Base-by-base conservation (phyloP, 2,329 filamentous ascomycete genomes). In the Dactylellina cionopaga region DNA sequence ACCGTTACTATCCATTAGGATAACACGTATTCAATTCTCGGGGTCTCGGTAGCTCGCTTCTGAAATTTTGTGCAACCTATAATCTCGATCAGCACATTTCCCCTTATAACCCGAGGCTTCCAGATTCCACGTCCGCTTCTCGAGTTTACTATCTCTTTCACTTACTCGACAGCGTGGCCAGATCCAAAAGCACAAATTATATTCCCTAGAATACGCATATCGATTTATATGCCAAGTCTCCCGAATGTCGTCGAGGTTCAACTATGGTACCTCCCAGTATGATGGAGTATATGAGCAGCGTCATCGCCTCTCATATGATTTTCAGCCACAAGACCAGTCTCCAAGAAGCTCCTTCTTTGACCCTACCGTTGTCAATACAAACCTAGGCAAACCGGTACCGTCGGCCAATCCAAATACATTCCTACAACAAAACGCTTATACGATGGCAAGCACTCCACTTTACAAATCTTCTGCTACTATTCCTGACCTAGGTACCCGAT, bases 201-300 rank as follows among this genome's bases (percentile, higher is more conserved):
- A 13, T 15, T 13, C 4, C 11, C 11, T 39, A 4, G 35, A 15
- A 39, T 5, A n/a, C 17, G 13, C 17, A 33, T 6, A 33, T 33
- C 31, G 31, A 6, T 6, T 33, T 33, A 33, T 15, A 39, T 15
- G 11, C 13, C 5, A 39, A 4, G 4, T 29, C 7, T 52, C 19
- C 24, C 17, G n/a, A n/a, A 63, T 52, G 58, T 39, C 58, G 7
- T 63, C 58, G 10, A n/a, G 17, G n/a, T 10, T 25, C 5, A n/a
- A 11, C 10, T 33, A 41, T 43, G 15, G 44, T 11, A 41, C 10
- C 24, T 52, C n/a, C 58, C 33, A 52, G 17, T 35, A 43, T 22
- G 33, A 52, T 22, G 25, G 25, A 43, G 17, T 24, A 7, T 37
- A 41, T 46, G 17, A 63, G 6, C 33, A 43, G 15, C 33, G 44